Evolutionary conservation across 805 yeast genomes (phyloP).

Genomic region (Starmerella sirachaensis): DNA sequence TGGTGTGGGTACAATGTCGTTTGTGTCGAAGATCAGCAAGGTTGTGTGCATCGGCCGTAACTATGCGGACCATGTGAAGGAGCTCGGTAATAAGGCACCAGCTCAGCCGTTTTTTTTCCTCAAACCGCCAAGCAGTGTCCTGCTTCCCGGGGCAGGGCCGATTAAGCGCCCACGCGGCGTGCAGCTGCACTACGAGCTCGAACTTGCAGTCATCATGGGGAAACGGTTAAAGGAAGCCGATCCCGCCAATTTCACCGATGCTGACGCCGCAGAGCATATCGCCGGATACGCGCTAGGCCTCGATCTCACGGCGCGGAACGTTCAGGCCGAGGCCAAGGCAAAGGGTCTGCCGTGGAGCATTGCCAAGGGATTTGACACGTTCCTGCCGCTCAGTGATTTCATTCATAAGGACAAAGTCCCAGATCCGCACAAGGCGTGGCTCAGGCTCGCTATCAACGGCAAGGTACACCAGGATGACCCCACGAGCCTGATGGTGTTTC

Average conservation of each 20-base stretch:
- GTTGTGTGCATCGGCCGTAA: slow-evolving; percentile 93
- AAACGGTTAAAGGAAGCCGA: slow-evolving; percentile 50
- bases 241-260: slow-evolving; percentile 41
- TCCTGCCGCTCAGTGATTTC: slow-evolving; percentile 70
- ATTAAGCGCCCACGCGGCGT: slow-evolving; percentile 73
- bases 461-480: slow-evolving; percentile 54
- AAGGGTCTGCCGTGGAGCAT: slow-evolving; percentile 95
- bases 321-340: slow-evolving; percentile 85
- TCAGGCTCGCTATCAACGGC: slow-evolving; percentile 59
- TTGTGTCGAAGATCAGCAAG: slow-evolving; percentile 34
- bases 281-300: slow-evolving; percentile 82
- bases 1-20: slow-evolving; percentile 11
- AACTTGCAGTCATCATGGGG: slow-evolving; percentile 67
- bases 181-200: slow-evolving; percentile 83
- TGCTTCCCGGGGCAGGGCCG: slow-evolving; percentile 58
- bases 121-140: slow-evolving; percentile 73
- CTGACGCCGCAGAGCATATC: slow-evolving; percentile 65
- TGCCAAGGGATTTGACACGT: slow-evolving; percentile 94
- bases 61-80: slow-evolving; percentile 91
- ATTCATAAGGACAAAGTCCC: slow-evolving; percentile 55
- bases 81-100: slow-evolving; percentile 72
- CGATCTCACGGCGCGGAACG: slow-evolving; percentile 91
- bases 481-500: slow-evolving; percentile 77
- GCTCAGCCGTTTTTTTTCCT: slow-evolving; percentile 82
- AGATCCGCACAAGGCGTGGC: slow-evolving; percentile 60